phyloP scores from a whole-genome alignment of 164 flowering plant species.

The Stephania cephalantha region DNA sequence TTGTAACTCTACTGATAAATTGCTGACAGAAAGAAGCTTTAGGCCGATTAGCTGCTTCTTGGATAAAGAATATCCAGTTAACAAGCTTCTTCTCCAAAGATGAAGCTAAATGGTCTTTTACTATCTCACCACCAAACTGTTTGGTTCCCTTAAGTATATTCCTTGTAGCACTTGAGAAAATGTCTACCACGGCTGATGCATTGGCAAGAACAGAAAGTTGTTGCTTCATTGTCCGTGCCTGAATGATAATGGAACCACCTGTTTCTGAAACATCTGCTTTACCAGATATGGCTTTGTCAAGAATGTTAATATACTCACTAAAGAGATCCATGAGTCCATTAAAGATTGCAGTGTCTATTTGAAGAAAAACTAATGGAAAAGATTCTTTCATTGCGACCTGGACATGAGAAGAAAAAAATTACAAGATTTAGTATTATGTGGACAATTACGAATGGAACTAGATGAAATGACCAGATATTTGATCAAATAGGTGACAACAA shows the following conservation, averaged over 20 bases:
- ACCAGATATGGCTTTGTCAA: conserved; percentile 32
- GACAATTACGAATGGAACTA: not conserved
- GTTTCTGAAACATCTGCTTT: conserved; percentile 17
- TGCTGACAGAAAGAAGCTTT: conserved; percentile 35
- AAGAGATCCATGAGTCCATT: conserved; percentile 45
- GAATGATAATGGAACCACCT: conserved; percentile 23
- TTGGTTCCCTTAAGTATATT: conserved; percentile 15
- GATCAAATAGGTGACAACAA: not conserved
- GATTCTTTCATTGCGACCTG: conserved; percentile 40
- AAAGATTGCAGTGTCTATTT: conserved; percentile 47
- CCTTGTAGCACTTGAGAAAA: conserved; percentile 30
- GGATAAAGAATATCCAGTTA: conserved; percentile 18
- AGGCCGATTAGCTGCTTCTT: conserved; percentile 29
- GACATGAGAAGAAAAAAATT: conserved; percentile 7
- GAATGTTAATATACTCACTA: conserved; percentile 36
- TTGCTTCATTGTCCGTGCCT: conserved; percentile 32
- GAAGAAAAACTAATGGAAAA: conserved; percentile 36
- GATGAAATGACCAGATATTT: not conserved
- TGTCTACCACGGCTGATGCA: conserved; percentile 31
- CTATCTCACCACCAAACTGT: conserved; percentile 13
- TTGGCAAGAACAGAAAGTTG: conserved; percentile 47
- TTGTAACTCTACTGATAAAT: conserved; percentile 27
- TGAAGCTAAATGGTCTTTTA: conserved; percentile 2
- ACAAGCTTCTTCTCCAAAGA: conserved; percentile 27
- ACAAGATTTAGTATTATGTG: conserved; percentile 1